These are phyloP conservation scores for Russula emetica DNA, from an alignment of 768 basidiomycete species.

Conservation along the genomic window DNA sequence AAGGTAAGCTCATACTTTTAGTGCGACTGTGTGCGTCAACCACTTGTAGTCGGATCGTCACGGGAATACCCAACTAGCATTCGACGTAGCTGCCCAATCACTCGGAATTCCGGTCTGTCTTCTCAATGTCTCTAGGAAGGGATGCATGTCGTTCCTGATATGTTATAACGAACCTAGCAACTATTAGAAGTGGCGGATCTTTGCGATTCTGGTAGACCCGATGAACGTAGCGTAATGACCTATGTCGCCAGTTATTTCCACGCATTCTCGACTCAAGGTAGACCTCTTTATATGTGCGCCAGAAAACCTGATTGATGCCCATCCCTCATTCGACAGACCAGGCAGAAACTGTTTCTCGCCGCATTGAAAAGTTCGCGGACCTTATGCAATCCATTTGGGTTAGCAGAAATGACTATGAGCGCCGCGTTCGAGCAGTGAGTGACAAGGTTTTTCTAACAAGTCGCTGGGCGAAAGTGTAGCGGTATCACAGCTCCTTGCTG, in stretches of 20 bases:
- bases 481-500: slow-evolving; percentile 52
- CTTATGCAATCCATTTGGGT: slow-evolving; percentile 91
- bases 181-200: slow-evolving; percentile 94
- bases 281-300: slow-evolving; percentile 28
- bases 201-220: slow-evolving; percentile 80
- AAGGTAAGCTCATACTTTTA: slow-evolving; percentile 48
- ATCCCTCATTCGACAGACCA: slow-evolving; percentile 56
- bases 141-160: slow-evolving; percentile 16
- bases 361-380: slow-evolving; percentile 94
- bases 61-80: slow-evolving; percentile 82
- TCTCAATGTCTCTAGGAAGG: background rate
- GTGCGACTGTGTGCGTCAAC: slow-evolving; percentile 3
- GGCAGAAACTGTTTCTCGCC: slow-evolving; percentile 86
- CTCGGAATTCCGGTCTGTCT: slow-evolving; percentile 76
- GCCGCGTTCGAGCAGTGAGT: slow-evolving; percentile 67
- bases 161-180: slow-evolving; percentile 50
- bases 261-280: slow-evolving; percentile 96
- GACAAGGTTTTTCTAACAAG: background rate
- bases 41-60: slow-evolving; percentile 62
- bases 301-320: background rate
- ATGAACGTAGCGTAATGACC: slow-evolving; percentile 97
- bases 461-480: background rate
- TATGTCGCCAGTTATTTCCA: slow-evolving; percentile 98
- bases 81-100: slow-evolving; percentile 80
- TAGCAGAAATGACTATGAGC: slow-evolving; percentile 87